Base-by-base conservation (phyloP, 768 basidiomycete genomes). In the Brasilioporus rufonigricans region DNA sequence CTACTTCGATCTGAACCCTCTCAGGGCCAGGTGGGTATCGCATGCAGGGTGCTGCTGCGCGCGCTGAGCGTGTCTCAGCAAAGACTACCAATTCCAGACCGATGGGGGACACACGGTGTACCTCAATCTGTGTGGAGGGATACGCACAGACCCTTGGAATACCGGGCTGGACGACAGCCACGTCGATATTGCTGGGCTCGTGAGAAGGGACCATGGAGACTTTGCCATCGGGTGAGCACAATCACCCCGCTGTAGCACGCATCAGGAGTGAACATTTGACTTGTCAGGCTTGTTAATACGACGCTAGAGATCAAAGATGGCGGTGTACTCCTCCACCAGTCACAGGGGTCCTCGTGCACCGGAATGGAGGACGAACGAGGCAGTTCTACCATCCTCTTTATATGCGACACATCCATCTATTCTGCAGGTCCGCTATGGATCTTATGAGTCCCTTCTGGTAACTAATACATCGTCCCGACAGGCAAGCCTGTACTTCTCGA, bases 321-420 rank as follows among this genome's bases (percentile, higher is more conserved):
- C 29, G 67, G 80, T 47, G 79, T 88, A 21, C 63, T 85, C 53
- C 68, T 91, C 41, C 71, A 78, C 33, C 73, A 89, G 58, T 73
- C 80, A 10, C 72, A 80, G 33, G 91, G 92, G 13, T 88, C 89
- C 1, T 70, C 71, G 2, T 93, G 91, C 70, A 74, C 76, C 29
- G 68, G 73, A n/a, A 73, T 71, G 57, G 63, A 54, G 29, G 23
- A 61, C 33, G 66, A 79, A 36, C 76, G 72, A 21, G 87, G 82
- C 9, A 87, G 87, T 6, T 81, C 90, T 2, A 77, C 83, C 21
- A 79, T 93, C 33, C 78, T 87, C 57, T 94, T 94, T 64, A 75
- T 88, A 26, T 95, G 93, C 67, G 90, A 91, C 56, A 76, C 74
- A 12, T 77, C 81, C 3, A 80, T 85, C 8, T 83, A 80, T 61